These are phyloP conservation scores for Fusarium cyanostomum DNA, from an alignment of 2,329 filamentous ascomycete species.

Conservation along the genomic window DNA sequence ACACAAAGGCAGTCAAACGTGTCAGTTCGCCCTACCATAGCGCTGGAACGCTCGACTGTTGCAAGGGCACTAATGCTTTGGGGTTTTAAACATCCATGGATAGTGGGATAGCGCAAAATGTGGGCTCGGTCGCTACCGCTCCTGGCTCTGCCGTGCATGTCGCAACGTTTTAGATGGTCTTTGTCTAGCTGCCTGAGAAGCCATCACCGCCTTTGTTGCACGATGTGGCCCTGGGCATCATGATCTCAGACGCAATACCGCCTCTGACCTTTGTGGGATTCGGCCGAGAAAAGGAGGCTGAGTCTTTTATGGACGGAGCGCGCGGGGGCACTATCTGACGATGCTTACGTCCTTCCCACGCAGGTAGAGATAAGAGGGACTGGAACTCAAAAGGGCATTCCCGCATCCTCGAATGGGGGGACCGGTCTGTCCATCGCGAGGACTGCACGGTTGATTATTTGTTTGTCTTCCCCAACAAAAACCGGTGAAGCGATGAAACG, in stretches of 20 bases:
- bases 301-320: conserved; percentile 1
- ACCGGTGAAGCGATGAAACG: conserved; percentile 14
- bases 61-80: conserved; percentile 1
- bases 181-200: background rate
- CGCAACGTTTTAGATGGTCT: conserved; percentile 11
- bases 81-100: background rate
- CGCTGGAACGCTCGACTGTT: conserved; percentile 11
- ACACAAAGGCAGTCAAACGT: background rate
- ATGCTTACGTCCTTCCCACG: conserved; percentile 17
- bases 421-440: conserved; percentile 26
- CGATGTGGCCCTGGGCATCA: conserved; percentile 23
- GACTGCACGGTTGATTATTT: conserved; percentile 19
- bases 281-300: conserved; percentile 15
- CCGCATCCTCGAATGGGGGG: conserved; percentile 9
- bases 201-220: conserved; percentile 42
- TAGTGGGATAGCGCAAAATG: background rate
- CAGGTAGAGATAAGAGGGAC: conserved; percentile 13
- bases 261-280: conserved; percentile 18
- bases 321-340: conserved; percentile 21
- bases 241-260: conserved; percentile 16
- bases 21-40: conserved; percentile 15
- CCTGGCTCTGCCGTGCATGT: conserved; percentile 20
- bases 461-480: conserved; percentile 28
- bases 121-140: conserved; percentile 14
- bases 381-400: conserved; percentile 26